phyloP scores from a whole-genome alignment of 352 stramenopile genomes.

The Globisporangium acanthophoron region DNA sequence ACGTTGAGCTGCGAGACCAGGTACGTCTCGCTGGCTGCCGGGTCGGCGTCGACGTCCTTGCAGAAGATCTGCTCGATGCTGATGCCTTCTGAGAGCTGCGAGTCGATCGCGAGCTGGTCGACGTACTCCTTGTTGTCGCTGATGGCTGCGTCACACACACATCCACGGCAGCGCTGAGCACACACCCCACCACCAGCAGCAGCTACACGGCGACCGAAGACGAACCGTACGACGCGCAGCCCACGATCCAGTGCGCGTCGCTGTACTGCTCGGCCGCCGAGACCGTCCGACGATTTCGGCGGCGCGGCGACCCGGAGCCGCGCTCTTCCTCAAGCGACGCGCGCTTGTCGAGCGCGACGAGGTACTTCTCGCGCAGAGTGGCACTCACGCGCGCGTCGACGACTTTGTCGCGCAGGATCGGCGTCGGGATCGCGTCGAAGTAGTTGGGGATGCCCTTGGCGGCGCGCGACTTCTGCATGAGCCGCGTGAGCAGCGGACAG shows the following conservation, averaged over 20 bases:
- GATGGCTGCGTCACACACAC: constrained; percentile 33
- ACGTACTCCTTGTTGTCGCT: constrained; percentile 83
- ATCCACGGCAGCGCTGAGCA: neutral
- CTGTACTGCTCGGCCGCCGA: constrained; percentile 42
- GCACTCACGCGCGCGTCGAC: constrained; percentile 20
- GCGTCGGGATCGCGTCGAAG: constrained; percentile 71
- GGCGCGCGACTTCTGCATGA: constrained; percentile 51
- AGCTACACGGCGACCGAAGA: neutral
- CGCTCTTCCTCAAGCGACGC: constrained; percentile 8
- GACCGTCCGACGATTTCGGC: constrained; percentile 28
- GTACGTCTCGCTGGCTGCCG: constrained; percentile 7
- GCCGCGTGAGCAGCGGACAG: constrained; percentile 42
- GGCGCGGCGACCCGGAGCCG: constrained; percentile 18
- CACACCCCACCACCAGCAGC: neutral
- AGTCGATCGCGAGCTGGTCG: constrained; percentile 69
- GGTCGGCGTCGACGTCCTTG: constrained; percentile 5
- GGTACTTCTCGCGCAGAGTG: constrained; percentile 40
- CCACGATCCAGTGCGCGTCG: constrained; percentile 59
- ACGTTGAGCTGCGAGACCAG: constrained; percentile 13
- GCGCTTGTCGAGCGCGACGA: constrained; percentile 34
- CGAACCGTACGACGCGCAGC: constrained; percentile 67
- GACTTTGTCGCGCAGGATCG: constrained; percentile 52
- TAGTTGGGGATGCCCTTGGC: constrained; percentile 76
- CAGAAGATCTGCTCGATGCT: constrained; percentile 63
- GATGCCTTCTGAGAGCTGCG: constrained; percentile 55